Evolutionary conservation across 495 filamentous ascomycete genomes (phyloP).

Genomic region (Trichoderma asperelloides): DNA sequence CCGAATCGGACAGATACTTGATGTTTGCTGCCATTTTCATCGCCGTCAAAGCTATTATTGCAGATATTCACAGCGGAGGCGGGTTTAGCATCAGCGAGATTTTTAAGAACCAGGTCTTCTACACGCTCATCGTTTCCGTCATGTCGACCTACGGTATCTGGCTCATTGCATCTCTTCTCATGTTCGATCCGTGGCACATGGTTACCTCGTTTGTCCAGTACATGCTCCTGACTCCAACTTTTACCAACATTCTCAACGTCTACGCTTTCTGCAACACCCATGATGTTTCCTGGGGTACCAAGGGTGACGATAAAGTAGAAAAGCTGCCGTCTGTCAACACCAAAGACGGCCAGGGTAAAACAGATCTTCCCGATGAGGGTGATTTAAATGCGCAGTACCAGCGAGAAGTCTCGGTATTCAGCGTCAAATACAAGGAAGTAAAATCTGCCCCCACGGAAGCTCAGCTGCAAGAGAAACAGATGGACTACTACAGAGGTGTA

Average conservation of each 20-base stretch:
- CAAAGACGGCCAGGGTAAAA: slow-evolving; percentile 91
- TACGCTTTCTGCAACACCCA: slow-evolving; percentile 98
- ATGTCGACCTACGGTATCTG: slow-evolving; percentile 90
- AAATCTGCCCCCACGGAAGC: slow-evolving; percentile 52
- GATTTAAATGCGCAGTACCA: slow-evolving; percentile 91
- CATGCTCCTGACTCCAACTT: slow-evolving; percentile 86
- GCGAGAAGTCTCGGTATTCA: slow-evolving; percentile 67
- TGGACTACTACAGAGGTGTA: slow-evolving; percentile 98
- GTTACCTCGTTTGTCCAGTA: slow-evolving; percentile 95
- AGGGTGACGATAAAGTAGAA: slow-evolving; percentile 83
- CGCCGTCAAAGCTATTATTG: slow-evolving; percentile 74
- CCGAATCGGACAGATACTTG: slow-evolving; percentile 53
- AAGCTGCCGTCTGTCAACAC: slow-evolving; percentile 72
- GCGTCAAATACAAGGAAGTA: slow-evolving; percentile 54
- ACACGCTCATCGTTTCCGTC: slow-evolving; percentile 85
- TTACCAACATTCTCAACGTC: slow-evolving; percentile 94
- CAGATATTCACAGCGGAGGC: slow-evolving; percentile 44
- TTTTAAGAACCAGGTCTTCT: slow-evolving; percentile 83
- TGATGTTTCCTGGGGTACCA: slow-evolving; percentile 96
- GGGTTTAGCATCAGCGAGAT: slow-evolving; percentile 59
- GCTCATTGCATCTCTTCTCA: slow-evolving; percentile 83
- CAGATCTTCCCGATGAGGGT: slow-evolving; percentile 76
- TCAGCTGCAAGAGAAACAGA: slow-evolving; percentile 66
- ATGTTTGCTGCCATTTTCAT: slow-evolving; percentile 94
- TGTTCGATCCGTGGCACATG: slow-evolving; percentile 99